These are phyloP conservation scores for Didymella pinodella DNA, from an alignment of 2,329 filamentous ascomycete genomes.

Conservation along the genomic window DNA sequence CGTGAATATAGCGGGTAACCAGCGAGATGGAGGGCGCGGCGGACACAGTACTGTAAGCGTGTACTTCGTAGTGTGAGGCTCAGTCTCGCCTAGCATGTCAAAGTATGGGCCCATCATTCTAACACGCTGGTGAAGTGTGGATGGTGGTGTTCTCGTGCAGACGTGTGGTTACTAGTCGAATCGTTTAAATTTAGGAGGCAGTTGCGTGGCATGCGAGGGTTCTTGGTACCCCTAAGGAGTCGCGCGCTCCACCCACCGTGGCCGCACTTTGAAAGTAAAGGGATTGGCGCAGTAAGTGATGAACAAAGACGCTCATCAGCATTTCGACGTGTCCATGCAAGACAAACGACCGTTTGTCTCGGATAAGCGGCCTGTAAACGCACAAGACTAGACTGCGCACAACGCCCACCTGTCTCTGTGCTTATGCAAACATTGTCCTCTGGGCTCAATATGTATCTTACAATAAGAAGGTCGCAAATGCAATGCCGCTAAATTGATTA, in stretches of 20 bases:
- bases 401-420: neutral
- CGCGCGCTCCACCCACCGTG: neutral
- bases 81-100: slow-evolving; percentile 33
- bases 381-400: neutral
- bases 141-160: neutral
- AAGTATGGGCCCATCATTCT: slow-evolving; percentile 21
- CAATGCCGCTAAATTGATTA: slow-evolving; percentile 6
- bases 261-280: slow-evolving; percentile 3
- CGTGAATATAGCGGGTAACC: slow-evolving; percentile 29
- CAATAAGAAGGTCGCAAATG: neutral
- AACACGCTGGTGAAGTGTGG: neutral
- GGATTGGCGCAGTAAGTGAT: neutral
- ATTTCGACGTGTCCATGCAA: neutral
- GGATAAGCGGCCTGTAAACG: neutral
- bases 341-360: neutral
- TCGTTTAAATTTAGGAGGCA: neutral
- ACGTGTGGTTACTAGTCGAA: neutral
- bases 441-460: neutral
- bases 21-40: slow-evolving; percentile 30
- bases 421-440: neutral
- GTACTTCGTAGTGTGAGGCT: slow-evolving; percentile 32
- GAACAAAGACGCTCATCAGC: slow-evolving; percentile 9
- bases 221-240: neutral
- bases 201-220: neutral
- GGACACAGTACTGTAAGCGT: slow-evolving; percentile 32